Evolutionary conservation across 2,329 filamentous ascomycete species (phyloP), one percentile per base, ranked within the genome.

Genomic region (Sarocladiaceae sp.): DNA sequence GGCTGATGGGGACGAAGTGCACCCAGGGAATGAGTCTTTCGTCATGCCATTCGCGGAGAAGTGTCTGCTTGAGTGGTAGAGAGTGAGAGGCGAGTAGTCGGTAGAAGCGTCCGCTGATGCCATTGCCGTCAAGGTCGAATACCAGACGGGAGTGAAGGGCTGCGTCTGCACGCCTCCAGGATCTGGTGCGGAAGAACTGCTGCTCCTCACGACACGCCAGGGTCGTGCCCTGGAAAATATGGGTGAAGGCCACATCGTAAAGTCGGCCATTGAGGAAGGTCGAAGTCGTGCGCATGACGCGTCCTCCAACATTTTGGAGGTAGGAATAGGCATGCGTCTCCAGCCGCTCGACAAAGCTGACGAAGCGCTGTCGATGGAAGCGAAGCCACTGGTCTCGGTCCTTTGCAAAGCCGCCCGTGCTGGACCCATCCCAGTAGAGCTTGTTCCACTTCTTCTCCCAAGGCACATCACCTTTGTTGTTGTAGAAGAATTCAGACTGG

Each of bases 371-470:
- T 1, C 76, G 66, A 16, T 79, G 75, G 32, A 63, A 68, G 4
- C 23, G 19, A 3, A 43, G 40, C 40, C 40, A 43, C 12, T 10
- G 15, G 1, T 56, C 41, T 1, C 48, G 50, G 9, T 59, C 54
- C 1, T 49, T 48, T 0, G 57, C 60, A 31, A 60, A 68, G 0
- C 67, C 73, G 2, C 76, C 77, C 0, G 76, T 78, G 0, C 66
- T 76, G 0, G 70, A 75, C 0, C 77, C 77, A 0, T 70, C 67
- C 78, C 77, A 81, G 54, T 80, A 80, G 0, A 80, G 52, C 2
- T 66, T 68, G 27, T 72, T 68, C 2, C 50, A 50, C 51, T 81
- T 82, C 5, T 60, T 37, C 1, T 69, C 55, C 74, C 75, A 81
- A 0, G 58, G 53, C 0, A 66, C 31, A 46, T 78, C 76, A 2